A percentile compares a stretch with the other conserved stretches of the same genome.
Conservation (phyloP, 2,329 filamentous ascomycete species). For the Leptodontidium sp. region DNA sequence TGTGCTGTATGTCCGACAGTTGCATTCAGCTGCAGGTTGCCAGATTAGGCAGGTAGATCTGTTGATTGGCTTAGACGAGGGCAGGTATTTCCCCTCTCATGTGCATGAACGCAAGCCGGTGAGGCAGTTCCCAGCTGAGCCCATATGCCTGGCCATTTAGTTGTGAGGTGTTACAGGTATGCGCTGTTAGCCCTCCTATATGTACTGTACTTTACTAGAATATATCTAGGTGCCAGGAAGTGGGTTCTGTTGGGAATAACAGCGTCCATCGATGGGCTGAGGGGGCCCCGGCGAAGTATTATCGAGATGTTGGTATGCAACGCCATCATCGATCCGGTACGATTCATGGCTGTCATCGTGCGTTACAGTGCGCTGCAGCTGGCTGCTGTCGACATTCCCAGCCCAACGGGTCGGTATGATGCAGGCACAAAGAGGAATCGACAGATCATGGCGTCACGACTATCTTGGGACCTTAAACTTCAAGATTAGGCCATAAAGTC, state of each 20-base stretch:
- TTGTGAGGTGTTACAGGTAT: no score
- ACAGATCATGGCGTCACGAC: neutral
- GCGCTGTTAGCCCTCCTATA: no score
- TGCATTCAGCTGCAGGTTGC: neutral
- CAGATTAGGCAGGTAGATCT: neutral
- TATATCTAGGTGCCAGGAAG: no score
- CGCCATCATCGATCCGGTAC: no score
- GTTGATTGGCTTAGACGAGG: no score
- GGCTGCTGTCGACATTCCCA: neutral
- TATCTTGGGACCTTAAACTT: neutral
- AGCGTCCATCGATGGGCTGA: neutral
- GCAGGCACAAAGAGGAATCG: neutral
- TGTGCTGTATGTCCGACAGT: no score
- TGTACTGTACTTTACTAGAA: no score
- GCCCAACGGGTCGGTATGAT: neutral
- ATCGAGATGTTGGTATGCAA: no score
- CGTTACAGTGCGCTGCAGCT: neutral
- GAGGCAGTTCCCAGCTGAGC: no score
- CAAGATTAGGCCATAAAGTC: neutral
- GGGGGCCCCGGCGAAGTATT: no score
- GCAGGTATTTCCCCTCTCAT: neutral
- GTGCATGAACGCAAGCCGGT: neutral
- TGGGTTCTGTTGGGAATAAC: neutral
- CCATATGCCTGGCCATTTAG: no score
- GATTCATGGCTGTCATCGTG: neutral